A percentile compares a stretch with the other conserved stretches of the same genome.
Conservation (phyloP, 345 rosid species). For the Pugionium cornutum region DNA sequence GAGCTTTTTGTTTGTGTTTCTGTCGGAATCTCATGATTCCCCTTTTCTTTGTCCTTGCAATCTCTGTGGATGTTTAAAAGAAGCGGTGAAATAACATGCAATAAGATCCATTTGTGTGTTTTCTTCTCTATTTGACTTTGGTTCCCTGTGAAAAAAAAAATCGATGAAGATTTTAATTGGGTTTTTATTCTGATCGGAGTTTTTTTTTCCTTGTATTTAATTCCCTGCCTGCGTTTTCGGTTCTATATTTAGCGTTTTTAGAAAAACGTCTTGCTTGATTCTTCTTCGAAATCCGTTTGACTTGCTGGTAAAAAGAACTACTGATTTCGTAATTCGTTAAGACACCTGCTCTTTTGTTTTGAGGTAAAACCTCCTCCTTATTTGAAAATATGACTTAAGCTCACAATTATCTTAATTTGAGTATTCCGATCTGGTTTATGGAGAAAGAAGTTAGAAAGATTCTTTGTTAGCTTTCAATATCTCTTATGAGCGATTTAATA, state of each 20-base stretch:
- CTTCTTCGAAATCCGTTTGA: slow-evolving; percentile 34
- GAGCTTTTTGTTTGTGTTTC: background rate
- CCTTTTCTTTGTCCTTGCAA: background rate
- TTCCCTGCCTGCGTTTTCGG: slow-evolving; percentile 5
- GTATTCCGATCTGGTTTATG: slow-evolving; percentile 23
- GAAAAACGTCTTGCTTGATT: slow-evolving; percentile 22
- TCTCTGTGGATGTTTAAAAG: slow-evolving; percentile 13
- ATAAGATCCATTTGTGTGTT: slow-evolving; percentile 33
- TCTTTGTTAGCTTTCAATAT: slow-evolving; percentile 13
- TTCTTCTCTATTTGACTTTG: slow-evolving; percentile 18
- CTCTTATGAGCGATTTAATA: background rate
- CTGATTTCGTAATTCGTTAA: slow-evolving; percentile 10
- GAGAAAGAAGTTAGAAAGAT: background rate
- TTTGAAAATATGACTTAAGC: slow-evolving; percentile 17
- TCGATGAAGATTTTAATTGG: slow-evolving; percentile 27
- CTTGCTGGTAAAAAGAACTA: slow-evolving; percentile 10
- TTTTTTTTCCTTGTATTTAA: slow-evolving; percentile 2
- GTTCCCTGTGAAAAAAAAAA: slow-evolving; percentile 15
- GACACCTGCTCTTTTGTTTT: slow-evolving; percentile 13
- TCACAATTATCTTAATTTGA: background rate
- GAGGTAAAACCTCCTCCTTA: slow-evolving; percentile 11
- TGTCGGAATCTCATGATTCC: slow-evolving; percentile 3
- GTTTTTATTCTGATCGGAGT: slow-evolving; percentile 27
- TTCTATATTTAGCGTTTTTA: slow-evolving; percentile 21
- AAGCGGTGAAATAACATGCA: slow-evolving; percentile 38